Conservation (phyloP, 768 basidiomycete species). For the Tephrocybe sp. region DNA sequence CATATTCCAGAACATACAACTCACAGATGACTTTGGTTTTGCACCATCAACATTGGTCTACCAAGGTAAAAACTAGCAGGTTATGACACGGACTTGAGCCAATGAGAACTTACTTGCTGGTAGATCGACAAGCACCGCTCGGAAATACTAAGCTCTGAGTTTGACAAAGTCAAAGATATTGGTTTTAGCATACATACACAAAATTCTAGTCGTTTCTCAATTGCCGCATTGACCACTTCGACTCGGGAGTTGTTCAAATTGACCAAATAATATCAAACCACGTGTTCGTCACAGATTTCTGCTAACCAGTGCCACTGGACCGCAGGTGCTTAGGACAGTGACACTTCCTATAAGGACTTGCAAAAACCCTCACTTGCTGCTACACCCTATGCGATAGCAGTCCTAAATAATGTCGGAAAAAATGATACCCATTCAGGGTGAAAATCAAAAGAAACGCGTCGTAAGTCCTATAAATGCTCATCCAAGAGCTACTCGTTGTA, state of each 20-base stretch:
- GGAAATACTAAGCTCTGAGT: slow-evolving; percentile 64
- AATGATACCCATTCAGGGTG: slow-evolving; percentile 70
- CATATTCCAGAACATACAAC: slow-evolving; percentile 53
- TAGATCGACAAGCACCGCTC: slow-evolving; percentile 55
- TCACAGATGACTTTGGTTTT: slow-evolving; percentile 80
- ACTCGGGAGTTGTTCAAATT: too few relatives aligned
- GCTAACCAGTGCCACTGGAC: too few relatives aligned
- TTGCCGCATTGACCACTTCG: too few relatives aligned
- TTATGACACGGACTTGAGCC: slow-evolving; percentile 10
- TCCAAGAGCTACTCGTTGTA: slow-evolving; percentile 7
- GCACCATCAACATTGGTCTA: slow-evolving; percentile 83
- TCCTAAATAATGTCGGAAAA: slow-evolving; percentile 45
- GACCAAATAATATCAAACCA: too few relatives aligned
- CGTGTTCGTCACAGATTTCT: too few relatives aligned
- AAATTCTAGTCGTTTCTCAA: too few relatives aligned
- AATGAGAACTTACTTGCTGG: slow-evolving; percentile 1
- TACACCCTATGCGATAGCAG: too few relatives aligned
- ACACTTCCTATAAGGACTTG: too few relatives aligned
- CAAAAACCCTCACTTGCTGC: too few relatives aligned
- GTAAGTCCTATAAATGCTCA: slow-evolving; percentile 54
- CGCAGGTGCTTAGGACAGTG: too few relatives aligned
- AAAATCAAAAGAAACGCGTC: slow-evolving; percentile 81
- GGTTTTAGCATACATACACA: too few relatives aligned
- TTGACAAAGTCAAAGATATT: background rate
- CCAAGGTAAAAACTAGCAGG: slow-evolving; percentile 45